Evolutionary conservation across 192 early-diverging fungal species (phyloP).

Genomic region (Umbelopsis vinacea): DNA sequence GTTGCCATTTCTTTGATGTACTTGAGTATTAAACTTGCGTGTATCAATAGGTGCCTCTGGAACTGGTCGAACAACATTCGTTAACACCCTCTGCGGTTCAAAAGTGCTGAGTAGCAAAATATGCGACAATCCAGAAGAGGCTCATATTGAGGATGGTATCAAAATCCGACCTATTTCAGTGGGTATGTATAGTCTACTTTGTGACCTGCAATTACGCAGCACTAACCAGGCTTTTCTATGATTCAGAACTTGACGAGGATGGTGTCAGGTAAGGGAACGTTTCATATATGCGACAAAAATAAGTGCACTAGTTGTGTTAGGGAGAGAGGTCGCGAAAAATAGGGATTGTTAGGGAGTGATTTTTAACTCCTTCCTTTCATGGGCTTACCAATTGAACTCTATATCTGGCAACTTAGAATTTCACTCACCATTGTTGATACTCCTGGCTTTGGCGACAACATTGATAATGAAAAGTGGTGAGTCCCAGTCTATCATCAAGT

Average conservation of each 20-base stretch:
- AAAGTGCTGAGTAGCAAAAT: conserved; percentile 71
- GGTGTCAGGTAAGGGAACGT: conserved; percentile 61
- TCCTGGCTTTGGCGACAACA: conserved; percentile 97
- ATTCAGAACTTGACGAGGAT: conserved; percentile 93
- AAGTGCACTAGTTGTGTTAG: not conserved
- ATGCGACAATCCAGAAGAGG: conserved; percentile 69
- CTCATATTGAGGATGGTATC: conserved; percentile 86
- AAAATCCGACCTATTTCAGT: conserved; percentile 87
- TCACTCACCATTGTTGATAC: conserved; percentile 98
- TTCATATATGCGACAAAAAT: not conserved
- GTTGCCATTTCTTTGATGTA: not conserved
- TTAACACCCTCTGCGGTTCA: conserved; percentile 96
- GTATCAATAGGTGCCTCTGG: conserved; percentile 69
- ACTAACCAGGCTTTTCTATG: not conserved
- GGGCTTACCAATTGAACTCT: not conserved
- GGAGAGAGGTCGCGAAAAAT: not conserved
- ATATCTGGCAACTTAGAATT: conserved; percentile 49
- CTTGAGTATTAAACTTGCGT: not conserved
- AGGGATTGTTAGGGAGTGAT: conserved; percentile 7
- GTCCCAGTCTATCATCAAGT: not conserved
- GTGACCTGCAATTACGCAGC: not conserved
- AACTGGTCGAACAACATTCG: conserved; percentile 96
- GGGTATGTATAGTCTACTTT: conserved; percentile 25
- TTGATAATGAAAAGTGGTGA: conserved; percentile 93
- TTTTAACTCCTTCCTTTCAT: conserved; percentile 11